Evolutionary conservation across 1,284 basidiomycete genomes (phyloP), one percentile per base, ranked within the genome.

Genomic region (Vanrija sp.): DNA sequence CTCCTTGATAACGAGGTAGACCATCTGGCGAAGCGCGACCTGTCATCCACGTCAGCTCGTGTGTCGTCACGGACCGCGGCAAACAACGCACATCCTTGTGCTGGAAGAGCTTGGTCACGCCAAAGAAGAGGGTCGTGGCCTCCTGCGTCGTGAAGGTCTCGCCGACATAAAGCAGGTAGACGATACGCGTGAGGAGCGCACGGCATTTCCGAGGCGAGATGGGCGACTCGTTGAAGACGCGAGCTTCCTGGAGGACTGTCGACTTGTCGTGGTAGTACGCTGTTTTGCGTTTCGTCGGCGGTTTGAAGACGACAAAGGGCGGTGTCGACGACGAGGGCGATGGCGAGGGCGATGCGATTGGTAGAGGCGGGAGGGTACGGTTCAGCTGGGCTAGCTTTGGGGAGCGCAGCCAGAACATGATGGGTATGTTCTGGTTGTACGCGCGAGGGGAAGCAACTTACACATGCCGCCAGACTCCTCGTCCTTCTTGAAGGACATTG

Each of bases 1-100:
- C 78, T 99, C 96, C 80, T 98, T 99, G 81, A 99, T 97, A 51
- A 94, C 90, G 57, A 99, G 83, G 80, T 98, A 98, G 43, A 98
- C 95, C 82, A 95, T 95, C 79, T 99, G 96, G 62, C 96, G 86
- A 54, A 99, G 80, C 4, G 93, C 95, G 65, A 88, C 89, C 93
- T 96, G 72, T 15, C 2, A 58, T 16, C 43, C 34, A 34, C 34
- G 34, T 64, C 56, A 57, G 49, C 44, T 7, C 21, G 21, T 3
- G 18, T 5, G 16, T 18, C 19, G 28, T 16, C 23, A 14, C 10
- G 19, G 16, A 29, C 16, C 48, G 1, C 14, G 14, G 15, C 7
- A 12, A 3, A 8, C 23, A 9, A 84, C 92, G 79, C 72, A 96
- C 94, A 81, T 99, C 96, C 78, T 98, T 98, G 80, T 98, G 89